phyloP scores from a whole-genome alignment of 495 filamentous ascomycete genomes.

The Penicillium diatomitis region DNA sequence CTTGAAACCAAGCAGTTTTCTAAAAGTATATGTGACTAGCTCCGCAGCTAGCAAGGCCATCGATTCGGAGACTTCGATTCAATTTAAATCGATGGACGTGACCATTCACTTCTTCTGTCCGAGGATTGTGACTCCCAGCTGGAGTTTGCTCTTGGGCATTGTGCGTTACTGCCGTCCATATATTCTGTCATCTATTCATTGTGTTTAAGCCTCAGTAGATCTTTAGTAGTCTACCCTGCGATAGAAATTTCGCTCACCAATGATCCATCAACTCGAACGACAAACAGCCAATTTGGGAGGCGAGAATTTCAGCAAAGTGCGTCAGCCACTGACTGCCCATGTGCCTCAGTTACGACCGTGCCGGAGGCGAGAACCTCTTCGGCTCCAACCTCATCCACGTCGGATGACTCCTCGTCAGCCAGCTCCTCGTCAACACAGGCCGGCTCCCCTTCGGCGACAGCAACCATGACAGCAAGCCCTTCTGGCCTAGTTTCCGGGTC shows the following conservation, averaged over 20 bases:
- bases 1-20: neutral
- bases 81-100: neutral
- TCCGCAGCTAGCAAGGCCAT: neutral
- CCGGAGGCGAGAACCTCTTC: neutral
- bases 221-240: too few species aligned
- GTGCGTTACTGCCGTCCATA: neutral
- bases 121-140: neutral
- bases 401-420: neutral
- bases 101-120: neutral
- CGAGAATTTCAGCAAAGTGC: neutral
- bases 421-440: neutral
- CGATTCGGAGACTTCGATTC: neutral
- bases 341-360: neutral
- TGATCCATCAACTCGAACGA: too few species aligned
- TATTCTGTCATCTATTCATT: neutral
- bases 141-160: neutral
- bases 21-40: neutral
- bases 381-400: neutral
- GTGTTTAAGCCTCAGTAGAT: neutral
- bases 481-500: too few species aligned
- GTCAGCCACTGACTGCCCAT: neutral
- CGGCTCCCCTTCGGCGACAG: too few species aligned
- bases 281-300: too few species aligned
- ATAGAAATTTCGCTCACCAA: too few species aligned
- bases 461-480: too few species aligned